Evolutionary conservation across 1,139 yeast genomes (phyloP).

Genomic region (Yamadazyma pseudoaaseri): DNA sequence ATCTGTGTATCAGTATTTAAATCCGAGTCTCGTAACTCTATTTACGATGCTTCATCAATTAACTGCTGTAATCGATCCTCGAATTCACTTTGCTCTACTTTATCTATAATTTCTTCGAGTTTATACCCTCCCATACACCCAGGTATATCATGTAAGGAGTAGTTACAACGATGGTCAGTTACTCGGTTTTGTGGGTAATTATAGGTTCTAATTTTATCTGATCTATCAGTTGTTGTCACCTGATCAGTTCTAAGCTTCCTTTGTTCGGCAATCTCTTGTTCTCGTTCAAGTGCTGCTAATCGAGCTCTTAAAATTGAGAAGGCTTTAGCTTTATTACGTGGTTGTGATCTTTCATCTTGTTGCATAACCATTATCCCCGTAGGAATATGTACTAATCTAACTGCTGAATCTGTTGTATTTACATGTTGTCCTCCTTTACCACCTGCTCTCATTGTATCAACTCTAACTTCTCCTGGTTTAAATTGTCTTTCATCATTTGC

Average conservation of each 20-base stretch:
- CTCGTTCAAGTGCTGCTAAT: constrained; percentile 77
- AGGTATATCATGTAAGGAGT: constrained; percentile 71
- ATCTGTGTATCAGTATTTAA: too few relatives aligned
- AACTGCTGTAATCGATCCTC: constrained; percentile 22
- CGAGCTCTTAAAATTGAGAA: constrained; percentile 78
- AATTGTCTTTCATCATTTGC: constrained; percentile 68
- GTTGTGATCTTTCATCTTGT: constrained; percentile 96
- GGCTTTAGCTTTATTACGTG: constrained; percentile 93
- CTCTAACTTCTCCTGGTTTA: constrained; percentile 82
- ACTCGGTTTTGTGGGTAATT: constrained; percentile 90
- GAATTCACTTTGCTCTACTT: constrained; percentile 27
- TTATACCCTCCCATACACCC: constrained; percentile 75
- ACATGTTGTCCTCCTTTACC: constrained; percentile 99
- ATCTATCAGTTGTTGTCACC: constrained; percentile 83
- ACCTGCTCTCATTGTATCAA: constrained; percentile 94
- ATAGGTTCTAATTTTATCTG: constrained; percentile 92
- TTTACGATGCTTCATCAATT: constrained; percentile 3
- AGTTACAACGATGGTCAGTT: constrained; percentile 91
- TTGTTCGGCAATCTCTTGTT: constrained; percentile 63
- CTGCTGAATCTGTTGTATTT: constrained; percentile 97
- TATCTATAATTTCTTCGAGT: constrained; percentile 55
- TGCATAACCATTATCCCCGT: constrained; percentile 86
- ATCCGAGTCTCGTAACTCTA: too few relatives aligned
- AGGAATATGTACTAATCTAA: constrained; percentile 87
- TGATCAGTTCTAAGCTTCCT: constrained; percentile 72